Conservation (phyloP, 2,329 filamentous ascomycete genomes). For the Knufia fluminis region DNA sequence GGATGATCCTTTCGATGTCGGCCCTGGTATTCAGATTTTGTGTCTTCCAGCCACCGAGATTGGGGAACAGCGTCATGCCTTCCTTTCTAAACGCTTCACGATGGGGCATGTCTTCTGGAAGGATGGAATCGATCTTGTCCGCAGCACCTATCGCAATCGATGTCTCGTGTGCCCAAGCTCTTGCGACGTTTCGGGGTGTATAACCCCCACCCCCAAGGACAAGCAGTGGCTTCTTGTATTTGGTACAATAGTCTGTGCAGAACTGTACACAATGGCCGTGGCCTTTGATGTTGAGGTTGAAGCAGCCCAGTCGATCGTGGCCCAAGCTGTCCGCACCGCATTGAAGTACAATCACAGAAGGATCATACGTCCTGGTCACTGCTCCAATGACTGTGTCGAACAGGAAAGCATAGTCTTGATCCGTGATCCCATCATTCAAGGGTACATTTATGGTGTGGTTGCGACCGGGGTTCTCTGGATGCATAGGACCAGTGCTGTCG, state of each 20-base stretch:
- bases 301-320: slow-evolving; percentile 84
- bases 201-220: slow-evolving; percentile 93
- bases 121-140: slow-evolving; percentile 58
- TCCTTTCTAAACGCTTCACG: slow-evolving; percentile 81
- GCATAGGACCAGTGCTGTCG: slow-evolving; percentile 73
- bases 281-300: slow-evolving; percentile 92
- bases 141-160: slow-evolving; percentile 73
- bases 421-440: slow-evolving; percentile 80
- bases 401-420: slow-evolving; percentile 76
- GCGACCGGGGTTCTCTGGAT: slow-evolving; percentile 75
- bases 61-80: slow-evolving; percentile 71
- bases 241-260: slow-evolving; percentile 83
- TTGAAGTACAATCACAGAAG: slow-evolving; percentile 83
- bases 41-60: slow-evolving; percentile 57
- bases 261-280: slow-evolving; percentile 87
- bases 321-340: slow-evolving; percentile 92
- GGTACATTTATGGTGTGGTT: slow-evolving; percentile 88
- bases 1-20: slow-evolving; percentile 64
- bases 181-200: slow-evolving; percentile 89
- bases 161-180: slow-evolving; percentile 95
- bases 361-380: slow-evolving; percentile 75
- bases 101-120: slow-evolving; percentile 75
- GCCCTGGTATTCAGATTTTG: slow-evolving; percentile 73
- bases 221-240: slow-evolving; percentile 67
- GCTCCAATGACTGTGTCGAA: slow-evolving; percentile 73